Conservation (phyloP, 208 protist genomes). For the Naegleria gruberi region DNA sequence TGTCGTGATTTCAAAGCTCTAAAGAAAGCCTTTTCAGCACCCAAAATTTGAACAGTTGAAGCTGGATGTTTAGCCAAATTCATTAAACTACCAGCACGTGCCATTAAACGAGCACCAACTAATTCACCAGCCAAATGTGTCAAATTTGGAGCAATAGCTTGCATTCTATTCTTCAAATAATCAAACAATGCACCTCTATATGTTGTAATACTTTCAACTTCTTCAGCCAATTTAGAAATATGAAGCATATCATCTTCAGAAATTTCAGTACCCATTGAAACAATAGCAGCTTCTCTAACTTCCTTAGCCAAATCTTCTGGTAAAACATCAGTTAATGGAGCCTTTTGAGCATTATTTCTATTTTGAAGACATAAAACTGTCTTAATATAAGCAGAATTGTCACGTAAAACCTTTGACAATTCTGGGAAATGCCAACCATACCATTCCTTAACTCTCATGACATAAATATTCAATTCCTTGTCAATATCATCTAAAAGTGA, state of each 20-base stretch:
- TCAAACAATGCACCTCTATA: conserved; percentile 87
- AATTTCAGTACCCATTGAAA: conserved; percentile 98
- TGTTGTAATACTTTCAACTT: conserved; percentile 68
- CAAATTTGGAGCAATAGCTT: conserved; percentile 96
- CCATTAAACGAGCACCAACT: conserved; percentile 95
- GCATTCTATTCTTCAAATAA: conserved; percentile 88
- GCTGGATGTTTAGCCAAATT: conserved; percentile 96
- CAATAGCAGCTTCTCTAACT: conserved; percentile 88
- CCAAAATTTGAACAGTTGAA: conserved; percentile 98
- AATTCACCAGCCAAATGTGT: conserved; percentile 93
- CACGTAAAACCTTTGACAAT: conserved; percentile 89
- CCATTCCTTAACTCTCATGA: conserved; percentile 97
- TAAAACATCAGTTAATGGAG: conserved; percentile 86
- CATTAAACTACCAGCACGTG: conserved; percentile 93
- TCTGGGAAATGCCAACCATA: conserved; percentile 99
- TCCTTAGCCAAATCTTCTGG: conserved; percentile 86
- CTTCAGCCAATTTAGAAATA: conserved; percentile 78
- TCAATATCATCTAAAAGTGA: conserved; percentile 96
- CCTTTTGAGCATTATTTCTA: conserved; percentile 73
- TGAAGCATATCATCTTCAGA: conserved; percentile 86
- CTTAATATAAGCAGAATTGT: conserved; percentile 92
- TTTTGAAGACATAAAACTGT: conserved; percentile 76
- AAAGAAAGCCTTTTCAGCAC: conserved; percentile 98
- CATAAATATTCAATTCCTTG: conserved; percentile 99
- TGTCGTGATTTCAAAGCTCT: conserved; percentile 94